A percentile compares a stretch with the other conserved stretches of the same genome.
phyloP scores from a whole-genome alignment of 2,329 filamentous ascomycete genomes.

The Alternaria sp. region DNA sequence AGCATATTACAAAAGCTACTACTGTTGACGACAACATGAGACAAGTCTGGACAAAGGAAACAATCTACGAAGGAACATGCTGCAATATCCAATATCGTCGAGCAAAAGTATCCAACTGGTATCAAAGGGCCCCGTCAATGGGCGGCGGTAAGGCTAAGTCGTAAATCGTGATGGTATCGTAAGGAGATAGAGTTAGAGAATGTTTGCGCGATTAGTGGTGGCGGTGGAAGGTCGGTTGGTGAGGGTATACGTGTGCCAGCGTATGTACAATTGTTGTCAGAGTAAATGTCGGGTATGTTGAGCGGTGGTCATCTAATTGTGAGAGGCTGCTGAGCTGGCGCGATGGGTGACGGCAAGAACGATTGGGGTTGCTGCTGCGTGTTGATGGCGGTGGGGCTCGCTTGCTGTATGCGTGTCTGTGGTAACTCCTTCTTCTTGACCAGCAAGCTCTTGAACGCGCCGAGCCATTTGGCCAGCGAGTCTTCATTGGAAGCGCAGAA shows the following conservation, averaged over 20 bases:
- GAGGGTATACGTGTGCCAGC: conserved; percentile 3
- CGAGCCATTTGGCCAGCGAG: conserved; percentile 79
- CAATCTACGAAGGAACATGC: background rate
- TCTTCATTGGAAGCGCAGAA: conserved; percentile 76
- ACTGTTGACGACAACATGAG: conserved; percentile 7
- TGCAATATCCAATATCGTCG: conserved; percentile 6
- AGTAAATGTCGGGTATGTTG: background rate
- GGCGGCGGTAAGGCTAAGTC: background rate
- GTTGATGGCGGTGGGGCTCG: conserved; percentile 15
- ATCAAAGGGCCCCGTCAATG: conserved; percentile 2
- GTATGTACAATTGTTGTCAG: conserved; percentile 11
- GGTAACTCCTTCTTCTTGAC: conserved; percentile 68
- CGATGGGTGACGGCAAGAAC: conserved; percentile 1
- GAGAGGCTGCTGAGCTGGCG: conserved; percentile 12
- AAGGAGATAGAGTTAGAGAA: background rate
- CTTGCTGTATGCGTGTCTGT: conserved; percentile 27
- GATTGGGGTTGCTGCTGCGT: conserved; percentile 15
- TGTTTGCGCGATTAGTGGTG: conserved; percentile 8
- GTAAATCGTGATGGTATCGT: conserved; percentile 13
- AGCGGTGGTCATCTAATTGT: conserved; percentile 6
- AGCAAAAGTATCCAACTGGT: conserved; percentile 7
- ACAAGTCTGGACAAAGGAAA: conserved; percentile 4
- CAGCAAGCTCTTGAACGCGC: conserved; percentile 86
- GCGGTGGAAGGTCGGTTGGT: background rate
- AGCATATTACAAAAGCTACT: conserved; percentile 8